Evolutionary conservation across 306 rosid genomes (phyloP).

Genomic region (Sesbania bispinosa): DNA sequence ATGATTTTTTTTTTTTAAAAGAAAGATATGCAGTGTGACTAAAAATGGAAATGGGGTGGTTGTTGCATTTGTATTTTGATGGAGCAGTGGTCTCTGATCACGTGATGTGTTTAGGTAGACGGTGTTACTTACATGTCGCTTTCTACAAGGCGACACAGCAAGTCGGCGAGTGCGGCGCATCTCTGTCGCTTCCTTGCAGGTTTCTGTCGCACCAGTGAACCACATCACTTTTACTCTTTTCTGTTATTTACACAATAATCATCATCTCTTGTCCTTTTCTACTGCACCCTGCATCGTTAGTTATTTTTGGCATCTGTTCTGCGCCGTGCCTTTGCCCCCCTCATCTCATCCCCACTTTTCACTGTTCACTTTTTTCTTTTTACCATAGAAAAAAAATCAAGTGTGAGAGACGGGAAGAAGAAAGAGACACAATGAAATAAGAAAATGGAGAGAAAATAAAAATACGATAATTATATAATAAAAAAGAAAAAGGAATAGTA

Average conservation of each 20-base stretch:
- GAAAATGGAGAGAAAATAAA: too few species aligned
- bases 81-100: not conserved
- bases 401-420: too few species aligned
- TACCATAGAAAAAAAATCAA: too few species aligned
- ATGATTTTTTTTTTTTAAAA: too few species aligned
- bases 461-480: too few species aligned
- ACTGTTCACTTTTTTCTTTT: not conserved
- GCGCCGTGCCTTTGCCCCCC: not conserved
- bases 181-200: slow-evolving; percentile 40
- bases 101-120: not conserved
- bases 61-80: not conserved
- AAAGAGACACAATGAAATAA: too few species aligned
- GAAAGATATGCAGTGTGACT: not conserved
- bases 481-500: too few species aligned
- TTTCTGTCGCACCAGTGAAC: slow-evolving; percentile 9
- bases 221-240: not conserved
- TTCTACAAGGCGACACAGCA: slow-evolving; percentile 17
- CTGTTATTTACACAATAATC: too few species aligned
- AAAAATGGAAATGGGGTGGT: not conserved
- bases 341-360: not conserved
- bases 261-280: not conserved
- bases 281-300: not conserved
- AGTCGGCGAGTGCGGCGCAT: slow-evolving; percentile 63
- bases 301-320: not conserved
- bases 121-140: slow-evolving; percentile 32